phyloP scores from a whole-genome alignment of 2,329 filamentous ascomycete genomes.

The Pestalotiopsis sp. region DNA sequence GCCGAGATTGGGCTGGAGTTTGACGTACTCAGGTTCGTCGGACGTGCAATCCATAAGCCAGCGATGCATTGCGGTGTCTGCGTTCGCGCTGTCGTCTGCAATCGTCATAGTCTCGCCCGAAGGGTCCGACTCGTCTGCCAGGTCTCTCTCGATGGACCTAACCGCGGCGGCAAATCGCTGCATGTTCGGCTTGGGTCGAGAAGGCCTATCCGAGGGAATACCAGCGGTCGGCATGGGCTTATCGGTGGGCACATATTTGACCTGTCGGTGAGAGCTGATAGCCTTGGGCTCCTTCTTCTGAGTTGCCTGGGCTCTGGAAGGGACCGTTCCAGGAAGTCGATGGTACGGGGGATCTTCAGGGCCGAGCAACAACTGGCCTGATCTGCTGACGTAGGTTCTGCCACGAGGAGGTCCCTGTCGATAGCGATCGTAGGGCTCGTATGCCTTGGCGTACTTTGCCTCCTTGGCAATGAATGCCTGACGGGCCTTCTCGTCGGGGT shows the following conservation, averaged over 20 bases:
- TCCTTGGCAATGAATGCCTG: background rate
- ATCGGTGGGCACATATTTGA: slow-evolving; percentile 6
- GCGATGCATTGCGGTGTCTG: no score
- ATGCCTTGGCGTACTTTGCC: background rate
- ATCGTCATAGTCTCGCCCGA: no score
- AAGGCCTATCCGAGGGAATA: slow-evolving; percentile 19
- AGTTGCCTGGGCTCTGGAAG: slow-evolving; percentile 17
- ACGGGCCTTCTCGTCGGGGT: background rate
- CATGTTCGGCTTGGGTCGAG: slow-evolving; percentile 13
- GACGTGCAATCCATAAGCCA: no score
- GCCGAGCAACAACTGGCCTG: background rate
- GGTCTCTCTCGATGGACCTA: background rate
- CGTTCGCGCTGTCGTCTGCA: no score
- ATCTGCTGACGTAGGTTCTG: background rate
- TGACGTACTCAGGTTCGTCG: no score
- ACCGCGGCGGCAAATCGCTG: background rate
- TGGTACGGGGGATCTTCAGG: slow-evolving; percentile 4
- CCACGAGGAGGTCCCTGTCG: background rate
- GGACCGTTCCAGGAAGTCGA: background rate
- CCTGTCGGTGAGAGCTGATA: slow-evolving; percentile 6
- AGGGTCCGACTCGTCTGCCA: no score
- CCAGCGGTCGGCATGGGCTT: slow-evolving; percentile 20
- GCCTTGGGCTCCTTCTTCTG: background rate
- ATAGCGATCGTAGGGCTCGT: background rate
- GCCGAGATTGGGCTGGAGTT: no score